Base-by-base conservation (phyloP, 108 stramenopile genomes). In the Schizochytrium sp. region DNA sequence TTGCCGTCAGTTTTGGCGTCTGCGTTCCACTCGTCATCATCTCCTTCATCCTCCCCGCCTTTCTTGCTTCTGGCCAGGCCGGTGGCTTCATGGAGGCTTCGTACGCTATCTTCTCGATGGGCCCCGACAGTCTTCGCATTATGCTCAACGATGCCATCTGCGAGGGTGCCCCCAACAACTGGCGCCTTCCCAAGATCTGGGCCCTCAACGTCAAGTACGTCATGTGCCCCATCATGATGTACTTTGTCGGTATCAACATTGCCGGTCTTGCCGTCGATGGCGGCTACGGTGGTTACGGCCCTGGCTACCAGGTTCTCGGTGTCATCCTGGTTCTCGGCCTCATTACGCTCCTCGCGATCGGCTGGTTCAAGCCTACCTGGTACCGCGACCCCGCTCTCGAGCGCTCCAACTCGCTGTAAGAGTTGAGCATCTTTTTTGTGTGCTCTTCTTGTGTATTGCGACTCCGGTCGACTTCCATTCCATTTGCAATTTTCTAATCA, bases 171-270 rank as follows among this genome's bases (percentile, higher is more conserved):
- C 76, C 76, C 10, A 53, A 83, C 76, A 83, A 83, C 76, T 83
- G 95, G 25, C 63, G 90, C 60, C 88, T 95, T 60, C 94, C 93
- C 14, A 72, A 72, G 45, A 63, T 91, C 23, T 95, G 95, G 95
- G 91, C 90, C 23, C 60, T 94, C 34, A 57, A 90, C 19, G 90
- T 95, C 72, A 93, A 93, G 89, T 88, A 92, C 60, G 57, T 94
- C 83, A 94, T 94, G 58, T 93, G 94, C 5, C 95, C 92, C 14
- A 60, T 94, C 57, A 44, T 95, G 5, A 55, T 94, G n/a, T 88
- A 93, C 25, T 88, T 95, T 12, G 93, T 95, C 51, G 60, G 45
- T 6, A 47, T 53, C 48, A 83, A 53, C 45, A 34, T 83, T 45
- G 1, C 6, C 76, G 12, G 48, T 12, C 48, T 53, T 16, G 51